phyloP scores from a whole-genome alignment of 768 basidiomycete genomes.

The Mycena crocata region DNA sequence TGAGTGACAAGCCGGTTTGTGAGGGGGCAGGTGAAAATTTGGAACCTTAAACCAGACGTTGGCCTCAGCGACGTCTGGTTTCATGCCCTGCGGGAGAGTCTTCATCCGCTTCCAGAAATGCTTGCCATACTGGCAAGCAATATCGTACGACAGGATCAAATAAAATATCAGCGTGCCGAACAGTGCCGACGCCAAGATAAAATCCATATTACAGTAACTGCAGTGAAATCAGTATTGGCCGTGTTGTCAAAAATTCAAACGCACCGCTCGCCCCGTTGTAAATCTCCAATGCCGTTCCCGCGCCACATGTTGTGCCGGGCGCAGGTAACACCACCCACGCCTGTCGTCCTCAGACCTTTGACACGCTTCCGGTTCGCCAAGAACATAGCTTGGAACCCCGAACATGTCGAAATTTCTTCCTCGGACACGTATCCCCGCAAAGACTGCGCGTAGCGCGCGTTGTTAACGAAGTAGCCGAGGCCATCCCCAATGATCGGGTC shows the following conservation, averaged over 20 bases:
- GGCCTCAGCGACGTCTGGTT: background rate
- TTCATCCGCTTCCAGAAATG: slow-evolving; percentile 24
- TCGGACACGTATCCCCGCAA: background rate
- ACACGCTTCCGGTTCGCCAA: slow-evolving; percentile 11
- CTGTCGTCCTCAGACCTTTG: slow-evolving; percentile 24
- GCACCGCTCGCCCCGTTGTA: slow-evolving; percentile 36
- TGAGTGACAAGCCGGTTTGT: slow-evolving; percentile 31
- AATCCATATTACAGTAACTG: slow-evolving; percentile 21
- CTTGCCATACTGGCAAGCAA: slow-evolving; percentile 36
- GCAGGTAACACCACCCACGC: slow-evolving; percentile 25
- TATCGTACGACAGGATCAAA: slow-evolving; percentile 36
- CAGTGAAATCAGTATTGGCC: too few species aligned
- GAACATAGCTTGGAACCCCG: slow-evolving; percentile 21
- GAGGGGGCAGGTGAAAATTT: slow-evolving; percentile 37
- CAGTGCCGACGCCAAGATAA: background rate
- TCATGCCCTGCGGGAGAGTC: background rate
- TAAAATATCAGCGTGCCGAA: background rate
- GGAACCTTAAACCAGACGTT: slow-evolving; percentile 30
- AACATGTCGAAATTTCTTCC: slow-evolving; percentile 26
- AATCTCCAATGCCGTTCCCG: slow-evolving; percentile 34
- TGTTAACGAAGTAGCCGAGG: slow-evolving; percentile 3
- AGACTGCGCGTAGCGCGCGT: background rate
- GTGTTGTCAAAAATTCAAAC: background rate
- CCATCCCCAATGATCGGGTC: slow-evolving; percentile 13
- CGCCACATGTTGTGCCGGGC: too few species aligned